Percentiles rank a stretch among this genome's conserved stretches.
phyloP scores from a whole-genome alignment of 805 yeast genomes.

The Hanseniaspora occidentalis region DNA sequence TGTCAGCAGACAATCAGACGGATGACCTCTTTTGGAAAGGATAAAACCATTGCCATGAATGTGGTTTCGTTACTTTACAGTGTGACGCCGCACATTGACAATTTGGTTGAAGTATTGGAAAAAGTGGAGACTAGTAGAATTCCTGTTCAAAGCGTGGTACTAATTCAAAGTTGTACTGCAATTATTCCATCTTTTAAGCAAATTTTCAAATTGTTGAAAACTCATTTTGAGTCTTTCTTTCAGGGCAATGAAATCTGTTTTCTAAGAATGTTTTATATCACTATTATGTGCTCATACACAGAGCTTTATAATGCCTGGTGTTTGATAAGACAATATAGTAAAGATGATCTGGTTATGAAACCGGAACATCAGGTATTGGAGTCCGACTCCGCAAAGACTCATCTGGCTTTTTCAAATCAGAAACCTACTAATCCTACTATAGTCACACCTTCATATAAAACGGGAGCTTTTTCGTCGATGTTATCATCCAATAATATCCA shows the following conservation, averaged over 20 bases:
- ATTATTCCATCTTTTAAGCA: slow-evolving; percentile 38
- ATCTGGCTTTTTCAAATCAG: too few relatives aligned
- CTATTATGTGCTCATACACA: slow-evolving; percentile 47
- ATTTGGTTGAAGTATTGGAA: slow-evolving; percentile 45
- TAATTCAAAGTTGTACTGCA: slow-evolving; percentile 26
- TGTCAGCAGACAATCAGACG: slow-evolving; percentile 47
- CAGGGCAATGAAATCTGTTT: slow-evolving; percentile 50
- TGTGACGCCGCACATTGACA: slow-evolving; percentile 43
- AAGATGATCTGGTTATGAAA: slow-evolving; percentile 1
- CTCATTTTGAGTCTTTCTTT: slow-evolving; percentile 36
- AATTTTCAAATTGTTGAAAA: slow-evolving; percentile 35
- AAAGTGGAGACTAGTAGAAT: slow-evolving; percentile 28
- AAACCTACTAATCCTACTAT: too few relatives aligned
- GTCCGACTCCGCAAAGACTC: too few relatives aligned
- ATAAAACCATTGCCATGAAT: slow-evolving; percentile 40
- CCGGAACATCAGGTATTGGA: too few relatives aligned
- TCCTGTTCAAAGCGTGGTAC: slow-evolving; percentile 23
- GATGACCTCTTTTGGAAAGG: slow-evolving; percentile 45
- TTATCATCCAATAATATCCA: too few relatives aligned
- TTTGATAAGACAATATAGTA: slow-evolving; percentile 9
- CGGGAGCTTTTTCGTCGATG: too few relatives aligned
- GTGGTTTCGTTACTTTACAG: slow-evolving; percentile 39
- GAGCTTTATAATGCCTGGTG: slow-evolving; percentile 60
- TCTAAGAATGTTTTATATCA: slow-evolving; percentile 48
- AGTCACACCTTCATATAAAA: too few relatives aligned